Percentiles rank a stretch among this genome's conserved stretches.
Conservation (phyloP, 148 eudicot genomes). For the Rhododendron molle region DNA sequence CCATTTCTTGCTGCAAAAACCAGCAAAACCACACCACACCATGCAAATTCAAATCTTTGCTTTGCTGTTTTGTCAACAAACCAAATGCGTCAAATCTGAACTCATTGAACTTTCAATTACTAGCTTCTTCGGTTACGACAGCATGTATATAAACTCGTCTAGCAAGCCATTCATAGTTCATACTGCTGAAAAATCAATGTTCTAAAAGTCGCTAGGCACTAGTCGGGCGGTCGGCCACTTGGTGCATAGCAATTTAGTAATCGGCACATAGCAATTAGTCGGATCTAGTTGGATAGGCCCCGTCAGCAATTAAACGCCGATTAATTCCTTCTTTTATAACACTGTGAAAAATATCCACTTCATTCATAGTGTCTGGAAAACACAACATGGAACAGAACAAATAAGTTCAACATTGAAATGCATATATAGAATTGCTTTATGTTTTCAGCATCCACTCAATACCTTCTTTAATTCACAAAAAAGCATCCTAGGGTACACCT, state of each 20-base stretch:
- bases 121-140: background rate
- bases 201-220: too few relatives aligned
- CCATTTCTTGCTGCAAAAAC: background rate
- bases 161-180: background rate
- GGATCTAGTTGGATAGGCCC: too few relatives aligned
- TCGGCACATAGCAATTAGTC: too few relatives aligned
- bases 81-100: background rate
- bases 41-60: background rate
- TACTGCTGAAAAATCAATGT: too few relatives aligned
- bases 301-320: too few relatives aligned
- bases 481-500: background rate
- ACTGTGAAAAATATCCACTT: background rate
- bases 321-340: too few relatives aligned
- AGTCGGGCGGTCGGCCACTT: too few relatives aligned
- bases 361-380: background rate
- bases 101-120: background rate
- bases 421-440: background rate
- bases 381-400: background rate
- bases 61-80: background rate
- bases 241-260: too few relatives aligned
- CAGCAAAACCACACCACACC: background rate
- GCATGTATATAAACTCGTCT: background rate
- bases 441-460: too few relatives aligned
- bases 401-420: background rate
- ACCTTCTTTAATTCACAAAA: background rate